A percentile compares a stretch with the other conserved stretches of the same genome.
Evolutionary conservation across 139 green algal genomes (phyloP).

Genomic region (Haematococcus lacustris): DNA sequence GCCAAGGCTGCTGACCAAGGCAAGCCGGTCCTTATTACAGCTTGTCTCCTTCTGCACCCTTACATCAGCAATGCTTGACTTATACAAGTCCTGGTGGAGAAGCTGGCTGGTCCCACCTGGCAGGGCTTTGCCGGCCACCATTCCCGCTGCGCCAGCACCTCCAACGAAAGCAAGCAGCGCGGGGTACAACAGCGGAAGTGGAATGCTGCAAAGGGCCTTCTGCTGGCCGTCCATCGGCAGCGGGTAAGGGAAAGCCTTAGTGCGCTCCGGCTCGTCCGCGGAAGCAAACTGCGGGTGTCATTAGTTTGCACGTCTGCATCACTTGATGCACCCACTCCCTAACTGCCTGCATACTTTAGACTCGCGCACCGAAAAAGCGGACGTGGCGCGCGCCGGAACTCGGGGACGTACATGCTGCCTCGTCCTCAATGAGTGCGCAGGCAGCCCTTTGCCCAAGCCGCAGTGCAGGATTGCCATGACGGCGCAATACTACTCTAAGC

Average conservation of each 20-base stretch:
- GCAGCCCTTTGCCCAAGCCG: too few relatives aligned
- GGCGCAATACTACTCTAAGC: too few relatives aligned
- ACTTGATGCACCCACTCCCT: too few relatives aligned
- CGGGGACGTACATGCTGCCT: too few relatives aligned
- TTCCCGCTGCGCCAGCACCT: slow-evolving; percentile 29
- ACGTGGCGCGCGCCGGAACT: too few relatives aligned
- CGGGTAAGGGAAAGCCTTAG: slow-evolving; percentile 27
- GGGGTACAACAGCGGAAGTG: slow-evolving; percentile 51
- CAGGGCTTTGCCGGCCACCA: slow-evolving; percentile 6
- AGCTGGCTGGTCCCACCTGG: slow-evolving; percentile 2
- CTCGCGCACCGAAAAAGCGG: too few relatives aligned
- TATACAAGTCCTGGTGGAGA: neutral
- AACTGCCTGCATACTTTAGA: too few relatives aligned
- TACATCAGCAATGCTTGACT: neutral
- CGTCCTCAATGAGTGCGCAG: too few relatives aligned
- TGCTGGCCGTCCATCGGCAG: slow-evolving; percentile 51
- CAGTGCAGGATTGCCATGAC: too few relatives aligned
- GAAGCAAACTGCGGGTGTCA: too few relatives aligned
- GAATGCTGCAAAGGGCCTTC: slow-evolving; percentile 45
- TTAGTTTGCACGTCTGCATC: too few relatives aligned
- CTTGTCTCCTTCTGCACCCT: neutral
- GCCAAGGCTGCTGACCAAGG: neutral
- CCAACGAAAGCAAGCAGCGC: slow-evolving; percentile 40
- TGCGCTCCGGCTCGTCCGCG: too few relatives aligned
- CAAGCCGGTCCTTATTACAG: neutral